Base-by-base conservation (phyloP, 2,329 filamentous ascomycete species). In the Claviceps sp. region DNA sequence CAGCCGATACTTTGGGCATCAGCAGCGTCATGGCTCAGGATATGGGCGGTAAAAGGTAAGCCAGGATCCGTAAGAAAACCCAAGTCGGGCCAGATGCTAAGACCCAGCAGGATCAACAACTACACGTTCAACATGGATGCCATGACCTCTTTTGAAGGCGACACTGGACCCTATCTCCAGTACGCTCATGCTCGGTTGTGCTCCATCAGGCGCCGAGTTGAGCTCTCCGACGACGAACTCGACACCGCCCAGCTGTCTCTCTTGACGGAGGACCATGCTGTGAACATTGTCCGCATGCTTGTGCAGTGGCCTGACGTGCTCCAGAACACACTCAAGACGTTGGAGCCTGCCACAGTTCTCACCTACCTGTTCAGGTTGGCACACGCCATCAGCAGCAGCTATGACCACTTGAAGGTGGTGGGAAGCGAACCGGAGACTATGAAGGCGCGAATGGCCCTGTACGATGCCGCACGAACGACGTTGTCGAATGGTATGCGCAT, bases 11-110 rank as follows among this genome's bases (percentile, higher is more conserved):
- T 11, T 78, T 97, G 3, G 93, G 91, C 57, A 96, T 97, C 65
- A 90, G 86, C 57, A 85, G 87, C 64, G 91, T 97, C 64, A 97
- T 97, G 89, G 89, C 95, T 19, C 91, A 97, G 70, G 93, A 97
- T 64, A 95, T 97, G 89, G 86, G 81, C 58, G 93, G 91, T 66
- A 97, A 96, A 80, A 81, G 87, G 84, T 85, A 69, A 58, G 77
- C 59, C 42, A 47, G 19, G 5, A n/a, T 14, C 14, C 7, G 14
- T 13, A 14, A 2, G 11, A n/a, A 24, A 24, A 14, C 40, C 4
- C 39, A 34, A 34, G 30, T 34, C 30, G 30, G 30, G 30, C 30
- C 24, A 17, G n/a, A 44, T 5, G 11, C 19, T 39, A 22, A 38
- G 13, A 26, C 14, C 24, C 16, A 50, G 26, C 43, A 51, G 80